A percentile compares a stretch with the other conserved stretches of the same genome.
These are phyloP conservation scores for Lipomyces orientalis DNA, from an alignment of 805 yeast species.

Conservation along the genomic window DNA sequence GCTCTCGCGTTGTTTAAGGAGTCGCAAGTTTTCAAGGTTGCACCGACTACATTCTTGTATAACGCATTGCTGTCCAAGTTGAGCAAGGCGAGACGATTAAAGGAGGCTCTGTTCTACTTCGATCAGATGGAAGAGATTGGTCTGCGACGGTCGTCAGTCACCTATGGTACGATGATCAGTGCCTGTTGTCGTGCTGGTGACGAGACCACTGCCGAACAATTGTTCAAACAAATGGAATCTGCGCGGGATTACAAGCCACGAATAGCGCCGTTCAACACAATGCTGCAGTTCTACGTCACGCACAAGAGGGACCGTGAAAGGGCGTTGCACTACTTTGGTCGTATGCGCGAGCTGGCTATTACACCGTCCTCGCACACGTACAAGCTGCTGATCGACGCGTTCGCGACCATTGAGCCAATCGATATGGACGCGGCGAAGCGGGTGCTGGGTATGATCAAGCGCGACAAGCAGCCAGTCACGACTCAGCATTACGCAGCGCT, in stretches of 20 bases:
- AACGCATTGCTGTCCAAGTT: constrained; percentile 47
- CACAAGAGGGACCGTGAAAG: constrained; percentile 43
- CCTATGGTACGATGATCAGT: constrained; percentile 49
- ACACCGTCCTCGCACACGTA: constrained; percentile 50
- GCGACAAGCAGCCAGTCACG: constrained; percentile 42
- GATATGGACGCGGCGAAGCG: constrained; percentile 47
- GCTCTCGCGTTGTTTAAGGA: constrained; percentile 46
- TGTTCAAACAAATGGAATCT: constrained; percentile 48
- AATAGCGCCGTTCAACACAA: constrained; percentile 48
- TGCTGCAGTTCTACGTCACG: constrained; percentile 49
- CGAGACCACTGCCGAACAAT: constrained; percentile 41
- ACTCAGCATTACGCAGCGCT: constrained; percentile 49
- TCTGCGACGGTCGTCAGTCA: constrained; percentile 43
- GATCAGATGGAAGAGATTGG: constrained; percentile 43
- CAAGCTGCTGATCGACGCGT: constrained; percentile 49
- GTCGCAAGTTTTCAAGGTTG: constrained; percentile 40
- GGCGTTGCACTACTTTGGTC: constrained; percentile 45
- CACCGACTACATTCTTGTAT: constrained; percentile 46
- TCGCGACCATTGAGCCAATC: constrained; percentile 44
- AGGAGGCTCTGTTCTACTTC: constrained; percentile 44
- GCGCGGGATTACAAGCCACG: constrained; percentile 43
- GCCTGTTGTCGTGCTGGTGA: constrained; percentile 49
- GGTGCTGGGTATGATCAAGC: constrained; percentile 45
- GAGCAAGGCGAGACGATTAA: constrained; percentile 47
- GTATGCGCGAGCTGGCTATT: constrained; percentile 38